A percentile compares a stretch with the other conserved stretches of the same genome.
Evolutionary conservation across 176 grass and related monocot species (phyloP).

Genomic region (Tillandsia fasciculata): DNA sequence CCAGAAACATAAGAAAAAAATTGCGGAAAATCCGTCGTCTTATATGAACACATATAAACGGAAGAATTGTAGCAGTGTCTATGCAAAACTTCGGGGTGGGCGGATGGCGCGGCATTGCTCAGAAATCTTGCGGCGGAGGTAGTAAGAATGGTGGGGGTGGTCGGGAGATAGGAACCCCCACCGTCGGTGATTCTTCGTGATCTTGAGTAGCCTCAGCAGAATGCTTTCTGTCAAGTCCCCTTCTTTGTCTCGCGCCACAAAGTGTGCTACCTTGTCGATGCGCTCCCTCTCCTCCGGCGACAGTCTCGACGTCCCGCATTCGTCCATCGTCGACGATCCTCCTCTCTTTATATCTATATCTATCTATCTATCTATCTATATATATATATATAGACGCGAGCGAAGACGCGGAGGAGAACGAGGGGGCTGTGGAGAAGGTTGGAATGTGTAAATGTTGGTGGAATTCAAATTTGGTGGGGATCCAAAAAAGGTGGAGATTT

Average conservation of each 20-base stretch:
- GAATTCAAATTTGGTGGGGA: not conserved
- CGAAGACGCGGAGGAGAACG: too few relatives aligned
- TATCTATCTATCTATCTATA: not conserved
- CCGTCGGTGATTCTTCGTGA: slow-evolving; percentile 53
- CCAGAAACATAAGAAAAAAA: too few relatives aligned
- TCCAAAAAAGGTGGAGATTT: not conserved
- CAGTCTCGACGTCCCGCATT: slow-evolving; percentile 23
- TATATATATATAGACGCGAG: not conserved
- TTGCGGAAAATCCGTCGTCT: too few relatives aligned
- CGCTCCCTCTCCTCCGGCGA: slow-evolving; percentile 47
- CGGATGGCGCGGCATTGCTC: slow-evolving; percentile 63
- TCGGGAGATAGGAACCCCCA: slow-evolving; percentile 63
- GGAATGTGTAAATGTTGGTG: too few relatives aligned
- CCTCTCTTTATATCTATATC: not conserved
- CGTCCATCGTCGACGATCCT: slow-evolving; percentile 9
- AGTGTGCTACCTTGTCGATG: slow-evolving; percentile 59
- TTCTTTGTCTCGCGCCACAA: slow-evolving; percentile 49
- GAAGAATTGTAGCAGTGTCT: too few relatives aligned
- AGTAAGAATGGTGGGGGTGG: slow-evolving; percentile 61
- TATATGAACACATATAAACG: too few relatives aligned
- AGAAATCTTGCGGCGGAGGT: slow-evolving; percentile 66
- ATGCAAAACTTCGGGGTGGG: slow-evolving; percentile 14
- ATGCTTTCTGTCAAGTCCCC: slow-evolving; percentile 48
- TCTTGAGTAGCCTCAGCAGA: slow-evolving; percentile 41
- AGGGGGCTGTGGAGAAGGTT: too few relatives aligned